Evolutionary conservation across 2,329 filamentous ascomycete genomes (phyloP).

Genomic region (Beauveria brongniartii): DNA sequence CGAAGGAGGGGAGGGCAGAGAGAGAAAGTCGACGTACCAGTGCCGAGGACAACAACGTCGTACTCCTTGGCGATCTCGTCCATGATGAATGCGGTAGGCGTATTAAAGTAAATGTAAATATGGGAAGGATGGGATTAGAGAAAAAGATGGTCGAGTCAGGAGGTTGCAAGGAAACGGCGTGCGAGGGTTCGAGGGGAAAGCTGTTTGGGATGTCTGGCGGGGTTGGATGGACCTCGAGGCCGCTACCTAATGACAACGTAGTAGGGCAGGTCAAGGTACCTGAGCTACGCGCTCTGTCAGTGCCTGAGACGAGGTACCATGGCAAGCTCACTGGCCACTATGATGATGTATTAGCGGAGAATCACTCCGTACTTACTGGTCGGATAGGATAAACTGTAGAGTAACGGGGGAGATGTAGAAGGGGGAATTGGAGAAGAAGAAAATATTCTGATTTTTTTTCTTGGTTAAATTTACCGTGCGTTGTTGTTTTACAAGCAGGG

Average conservation of each 20-base stretch:
- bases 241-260: background rate
- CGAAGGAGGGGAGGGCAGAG: constrained; percentile 12
- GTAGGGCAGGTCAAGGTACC: background rate
- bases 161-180: constrained; percentile 2
- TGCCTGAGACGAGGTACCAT: background rate
- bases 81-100: constrained; percentile 48
- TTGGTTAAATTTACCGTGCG: too few species aligned
- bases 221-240: constrained; percentile 5
- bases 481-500: too few species aligned
- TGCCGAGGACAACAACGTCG: constrained; percentile 97
- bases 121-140: constrained; percentile 1
- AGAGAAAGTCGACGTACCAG: constrained; percentile 57
- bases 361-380: too few species aligned
- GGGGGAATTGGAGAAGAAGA: too few species aligned
- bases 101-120: constrained; percentile 13
- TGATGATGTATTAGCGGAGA: too few species aligned
- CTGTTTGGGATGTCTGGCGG: constrained; percentile 1
- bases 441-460: too few species aligned
- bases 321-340: background rate
- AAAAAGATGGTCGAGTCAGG: background rate
- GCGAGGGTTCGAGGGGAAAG: constrained; percentile 3
- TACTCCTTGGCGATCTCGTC: constrained; percentile 98
- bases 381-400: too few species aligned
- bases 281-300: background rate
- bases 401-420: too few species aligned